Evolutionary conservation across 768 basidiomycete genomes (phyloP), one percentile per base, ranked within the genome.

Genomic region (Suillus subalutaceus): DNA sequence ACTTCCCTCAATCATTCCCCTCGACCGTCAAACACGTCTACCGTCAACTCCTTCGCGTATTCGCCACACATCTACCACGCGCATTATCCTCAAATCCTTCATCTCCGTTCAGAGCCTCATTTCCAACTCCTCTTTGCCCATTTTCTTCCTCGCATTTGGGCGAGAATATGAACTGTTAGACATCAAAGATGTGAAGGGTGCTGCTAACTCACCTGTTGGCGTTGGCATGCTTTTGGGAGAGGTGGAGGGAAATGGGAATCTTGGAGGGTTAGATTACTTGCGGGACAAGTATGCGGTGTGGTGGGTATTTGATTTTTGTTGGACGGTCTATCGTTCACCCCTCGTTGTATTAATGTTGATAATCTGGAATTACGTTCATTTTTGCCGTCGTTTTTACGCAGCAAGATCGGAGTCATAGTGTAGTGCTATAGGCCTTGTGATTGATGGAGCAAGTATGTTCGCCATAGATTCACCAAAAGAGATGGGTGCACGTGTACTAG

Each of bases 71-170:
- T 99, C 72, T 99, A 98, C 76, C 91, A 98, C 75, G 92, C 94
- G 10, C 97, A 99, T 74, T 99, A 96, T 75, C 83, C 85, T 3
- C 90, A 93, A 70, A 91, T 98, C 73, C 86, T 99, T 30, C 95
- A 99, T 74, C 86, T 99, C 32, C 93, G 94, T 48, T 89, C 92
- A 12, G 97, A 99, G 74, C 93, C 93, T 0, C 96, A 97, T 76
- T 96, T 97, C 82, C 96, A 97, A 77, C 96, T 95, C 4, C 88
- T 99, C 44, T 99, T 99, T 77, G 97, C 97, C 0, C 97, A 99
- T 79, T 99, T 97, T 81, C 83, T n/a, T n/a, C n/a, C n/a, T 99
- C 61, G 95, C 96, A 1, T 99, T 99, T 72, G 97, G 97, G 0
- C 86, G 86, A 68, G 94, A 98, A 77, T 99, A 96, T 77, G 93